Evolutionary conservation across 768 basidiomycete genomes (phyloP).

Genomic region (Pleurotus ostreatus): DNA sequence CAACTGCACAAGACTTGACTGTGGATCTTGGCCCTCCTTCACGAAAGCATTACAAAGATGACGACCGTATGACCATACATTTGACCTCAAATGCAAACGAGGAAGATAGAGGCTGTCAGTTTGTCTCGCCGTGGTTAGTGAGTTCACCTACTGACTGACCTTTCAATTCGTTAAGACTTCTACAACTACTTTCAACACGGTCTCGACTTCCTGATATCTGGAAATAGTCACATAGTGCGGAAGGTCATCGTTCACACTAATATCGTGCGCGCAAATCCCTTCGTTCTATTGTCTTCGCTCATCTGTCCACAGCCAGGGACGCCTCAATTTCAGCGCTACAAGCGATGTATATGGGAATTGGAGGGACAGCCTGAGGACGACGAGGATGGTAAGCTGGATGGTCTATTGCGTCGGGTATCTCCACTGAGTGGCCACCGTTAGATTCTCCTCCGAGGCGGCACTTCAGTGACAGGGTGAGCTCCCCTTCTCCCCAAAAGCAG

Average conservation of each 20-base stretch:
- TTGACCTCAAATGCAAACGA: slow-evolving; percentile 45
- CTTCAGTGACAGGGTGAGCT: slow-evolving; percentile 62
- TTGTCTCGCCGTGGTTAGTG: neutral
- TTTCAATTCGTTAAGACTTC: slow-evolving; percentile 80
- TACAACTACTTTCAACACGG: slow-evolving; percentile 94
- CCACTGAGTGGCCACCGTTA: slow-evolving; percentile 20
- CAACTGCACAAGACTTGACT: slow-evolving; percentile 78
- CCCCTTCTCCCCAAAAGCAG: neutral
- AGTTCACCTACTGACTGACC: slow-evolving; percentile 45
- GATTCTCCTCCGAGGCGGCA: slow-evolving; percentile 73
- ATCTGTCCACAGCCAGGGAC: slow-evolving; percentile 65
- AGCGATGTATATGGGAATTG: slow-evolving; percentile 89
- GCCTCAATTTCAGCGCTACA: slow-evolving; percentile 85
- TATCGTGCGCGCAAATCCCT: slow-evolving; percentile 50
- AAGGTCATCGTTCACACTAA: slow-evolving; percentile 91
- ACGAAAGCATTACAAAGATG: slow-evolving; percentile 81
- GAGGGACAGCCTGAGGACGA: slow-evolving; percentile 78
- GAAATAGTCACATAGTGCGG: slow-evolving; percentile 62
- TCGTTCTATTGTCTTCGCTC: slow-evolving; percentile 1
- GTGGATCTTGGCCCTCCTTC: slow-evolving; percentile 78
- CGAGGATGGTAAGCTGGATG: slow-evolving; percentile 56
- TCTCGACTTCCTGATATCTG: slow-evolving; percentile 80
- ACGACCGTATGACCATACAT: slow-evolving; percentile 85
- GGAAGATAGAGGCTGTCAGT: slow-evolving; percentile 46
- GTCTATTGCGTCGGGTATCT: slow-evolving; percentile 7